Conservation (phyloP, 371 early-diverging fungal species). For the Rhizopus arrhizus region DNA sequence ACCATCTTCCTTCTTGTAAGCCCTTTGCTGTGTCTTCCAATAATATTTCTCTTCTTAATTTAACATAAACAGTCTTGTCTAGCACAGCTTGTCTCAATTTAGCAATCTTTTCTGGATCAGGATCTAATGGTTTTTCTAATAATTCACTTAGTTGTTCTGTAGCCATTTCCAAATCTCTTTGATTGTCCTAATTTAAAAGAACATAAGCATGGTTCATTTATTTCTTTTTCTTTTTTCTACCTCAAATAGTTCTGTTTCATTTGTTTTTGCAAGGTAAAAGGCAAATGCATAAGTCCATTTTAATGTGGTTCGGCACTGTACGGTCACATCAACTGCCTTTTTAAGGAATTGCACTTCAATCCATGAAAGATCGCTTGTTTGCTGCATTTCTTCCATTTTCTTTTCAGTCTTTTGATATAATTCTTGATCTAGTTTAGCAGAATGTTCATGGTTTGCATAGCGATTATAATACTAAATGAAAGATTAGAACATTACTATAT, state of each 20-base stretch:
- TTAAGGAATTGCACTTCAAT: constrained; percentile 97
- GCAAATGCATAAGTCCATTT: constrained; percentile 98
- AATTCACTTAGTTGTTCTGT: constrained; percentile 90
- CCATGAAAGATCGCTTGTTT: constrained; percentile 89
- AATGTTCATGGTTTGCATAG: constrained; percentile 97
- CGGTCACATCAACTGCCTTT: constrained; percentile 88
- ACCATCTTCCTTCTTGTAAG: constrained; percentile 76
- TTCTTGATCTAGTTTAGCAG: constrained; percentile 86
- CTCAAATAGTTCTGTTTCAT: constrained; percentile 91
- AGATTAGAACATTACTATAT: background rate
- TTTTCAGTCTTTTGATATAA: constrained; percentile 86
- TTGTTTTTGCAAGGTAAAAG: constrained; percentile 85
- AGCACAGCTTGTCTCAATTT: constrained; percentile 79
- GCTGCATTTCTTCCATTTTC: constrained; percentile 96
- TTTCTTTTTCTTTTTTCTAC: constrained; percentile 13
- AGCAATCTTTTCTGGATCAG: constrained; percentile 73
- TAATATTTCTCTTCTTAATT: constrained; percentile 74
- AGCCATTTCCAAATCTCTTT: constrained; percentile 94
- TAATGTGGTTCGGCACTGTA: constrained; percentile 84
- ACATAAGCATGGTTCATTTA: background rate
- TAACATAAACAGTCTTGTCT: constrained; percentile 85
- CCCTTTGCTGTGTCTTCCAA: constrained; percentile 83
- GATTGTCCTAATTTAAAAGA: constrained; percentile 71
- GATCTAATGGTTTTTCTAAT: constrained; percentile 75
- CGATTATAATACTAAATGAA: constrained; percentile 85